Conservation (phyloP, 2,329 filamentous ascomycete species). For the Chrysosporium keratinophilum region DNA sequence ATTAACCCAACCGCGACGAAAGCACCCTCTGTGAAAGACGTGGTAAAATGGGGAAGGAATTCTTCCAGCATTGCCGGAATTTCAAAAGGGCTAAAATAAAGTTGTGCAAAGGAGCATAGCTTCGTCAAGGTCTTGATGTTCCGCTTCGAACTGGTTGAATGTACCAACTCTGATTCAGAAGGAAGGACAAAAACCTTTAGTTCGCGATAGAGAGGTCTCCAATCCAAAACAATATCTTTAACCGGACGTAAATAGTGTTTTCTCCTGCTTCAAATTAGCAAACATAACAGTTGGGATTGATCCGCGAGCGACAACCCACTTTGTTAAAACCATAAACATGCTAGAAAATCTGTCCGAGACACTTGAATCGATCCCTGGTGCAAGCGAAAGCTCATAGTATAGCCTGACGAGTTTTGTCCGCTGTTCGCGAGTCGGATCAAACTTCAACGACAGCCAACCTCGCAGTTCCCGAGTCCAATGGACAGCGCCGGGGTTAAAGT, state of each 20-base stretch:
- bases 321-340: constrained; percentile 94
- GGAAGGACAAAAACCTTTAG: constrained; percentile 84
- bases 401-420: constrained; percentile 75
- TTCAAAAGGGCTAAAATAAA: constrained; percentile 85
- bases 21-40: constrained; percentile 80
- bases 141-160: constrained; percentile 52
- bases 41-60: constrained; percentile 78
- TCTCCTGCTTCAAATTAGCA: constrained; percentile 47
- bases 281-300: background rate
- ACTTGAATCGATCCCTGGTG: constrained; percentile 72
- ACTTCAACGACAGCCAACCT: constrained; percentile 93
- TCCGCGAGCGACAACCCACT: constrained; percentile 48
- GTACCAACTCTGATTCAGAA: constrained; percentile 59
- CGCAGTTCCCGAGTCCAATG: constrained; percentile 97
- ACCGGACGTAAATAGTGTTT: constrained; percentile 90
- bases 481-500: constrained; percentile 84
- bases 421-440: constrained; percentile 80
- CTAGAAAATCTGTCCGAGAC: constrained; percentile 84
- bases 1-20: constrained; percentile 85
- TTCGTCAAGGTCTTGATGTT: constrained; percentile 69
- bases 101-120: constrained; percentile 77
- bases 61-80: constrained; percentile 72
- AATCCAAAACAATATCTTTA: constrained; percentile 83
- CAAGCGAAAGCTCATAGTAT: constrained; percentile 87
- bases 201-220: constrained; percentile 86